phyloP scores from a whole-genome alignment of 176 grass and related monocot species.

The Thinopyrum elongatum region DNA sequence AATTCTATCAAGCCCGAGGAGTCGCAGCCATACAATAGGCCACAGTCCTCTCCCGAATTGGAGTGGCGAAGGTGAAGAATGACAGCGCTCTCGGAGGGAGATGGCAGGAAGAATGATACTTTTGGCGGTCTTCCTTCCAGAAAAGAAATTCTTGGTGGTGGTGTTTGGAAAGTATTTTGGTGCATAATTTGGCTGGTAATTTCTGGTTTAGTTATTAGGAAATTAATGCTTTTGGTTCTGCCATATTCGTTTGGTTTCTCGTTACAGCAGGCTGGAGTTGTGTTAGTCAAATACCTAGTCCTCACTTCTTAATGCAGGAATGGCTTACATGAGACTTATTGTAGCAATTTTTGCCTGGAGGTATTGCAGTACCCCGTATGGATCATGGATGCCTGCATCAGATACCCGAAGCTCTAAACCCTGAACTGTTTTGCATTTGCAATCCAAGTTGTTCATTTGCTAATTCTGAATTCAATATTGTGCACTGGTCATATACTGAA shows the following conservation, averaged over 20 bases:
- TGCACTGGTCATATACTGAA: neutral
- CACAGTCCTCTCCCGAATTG: constrained; percentile 47
- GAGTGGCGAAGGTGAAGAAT: constrained; percentile 65
- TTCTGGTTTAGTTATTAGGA: constrained; percentile 1
- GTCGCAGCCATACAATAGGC: constrained; percentile 33
- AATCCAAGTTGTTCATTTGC: neutral
- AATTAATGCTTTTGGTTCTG: neutral
- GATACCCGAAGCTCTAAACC: neutral
- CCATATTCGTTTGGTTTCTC: neutral
- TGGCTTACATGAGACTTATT: neutral
- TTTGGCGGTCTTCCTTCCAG: neutral
- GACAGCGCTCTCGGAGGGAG: neutral
- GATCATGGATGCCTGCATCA: neutral
- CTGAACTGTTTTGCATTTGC: neutral
- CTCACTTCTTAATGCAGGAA: neutral
- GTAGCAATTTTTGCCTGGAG: neutral
- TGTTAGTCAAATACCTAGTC: neutral
- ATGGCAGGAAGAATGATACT: constrained; percentile 1
- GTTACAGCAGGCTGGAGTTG: neutral
- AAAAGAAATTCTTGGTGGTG: neutral
- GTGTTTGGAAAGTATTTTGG: constrained; percentile 7
- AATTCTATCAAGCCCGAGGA: constrained; percentile 70
- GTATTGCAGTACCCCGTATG: neutral
- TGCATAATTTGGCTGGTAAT: neutral
- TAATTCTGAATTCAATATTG: neutral